Base-by-base conservation (phyloP, 73 alveolate species). In the Tetrahymena thermophila region DNA sequence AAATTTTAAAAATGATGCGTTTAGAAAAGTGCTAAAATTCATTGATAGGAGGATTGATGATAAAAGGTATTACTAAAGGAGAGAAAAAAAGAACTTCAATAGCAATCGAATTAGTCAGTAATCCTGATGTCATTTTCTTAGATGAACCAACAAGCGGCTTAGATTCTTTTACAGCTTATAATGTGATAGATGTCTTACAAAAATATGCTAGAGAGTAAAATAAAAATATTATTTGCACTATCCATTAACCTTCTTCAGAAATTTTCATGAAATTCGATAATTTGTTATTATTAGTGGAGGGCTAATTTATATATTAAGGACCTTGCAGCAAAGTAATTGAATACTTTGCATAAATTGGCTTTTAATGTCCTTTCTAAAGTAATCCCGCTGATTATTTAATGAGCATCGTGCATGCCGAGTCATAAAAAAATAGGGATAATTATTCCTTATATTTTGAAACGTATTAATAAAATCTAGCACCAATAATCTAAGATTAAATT, bases 11-110 rank as follows among this genome's bases (percentile, higher is more conserved):
- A 31, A 94, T 94, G 42, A 96, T 97, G 71, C 96, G 97, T 84
- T 96, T 97, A 8, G 28, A 96, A 56, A 96, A 97, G 85, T 97
- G 98, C 94, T 84, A 96, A 94, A 97, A 98, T 94, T 96, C 98
- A 15, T 93, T 95, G 85, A 96, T 98, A 16, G 99, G 99, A 19
- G 98, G 98, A 56, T 96, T 97, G 21, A 94, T 94, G 23, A 85
- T 96, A 3, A 97, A 97, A 94, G 99, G 99, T 35, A 97, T 98
- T 57, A 97, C 99, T 0, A 99, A 99, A 25, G 99, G 99, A 55
- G 99, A 98, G 89, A 94, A 98, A 89, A 98, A 97, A 94, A 94
- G 99, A 50, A 97, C 98, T 40, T 98, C 99, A 16, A 98, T 98
- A 7, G 99, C 99, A n/a, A 98, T 97, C 94, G 99, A 98, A 96